phyloP scores from a whole-genome alignment of 2,329 filamentous ascomycete genomes.

The Fusarium concolor region DNA sequence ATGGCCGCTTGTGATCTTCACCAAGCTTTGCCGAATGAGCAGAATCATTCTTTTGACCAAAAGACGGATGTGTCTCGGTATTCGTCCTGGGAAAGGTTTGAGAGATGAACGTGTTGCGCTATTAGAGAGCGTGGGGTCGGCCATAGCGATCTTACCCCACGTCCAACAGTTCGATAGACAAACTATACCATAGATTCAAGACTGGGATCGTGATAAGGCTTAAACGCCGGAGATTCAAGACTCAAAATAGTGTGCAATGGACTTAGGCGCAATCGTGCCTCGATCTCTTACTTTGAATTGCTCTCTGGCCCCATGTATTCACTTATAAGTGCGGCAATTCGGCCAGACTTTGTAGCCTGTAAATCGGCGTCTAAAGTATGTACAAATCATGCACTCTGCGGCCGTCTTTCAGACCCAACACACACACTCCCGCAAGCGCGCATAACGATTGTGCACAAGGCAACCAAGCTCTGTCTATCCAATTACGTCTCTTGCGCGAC shows the following conservation, averaged over 20 bases:
- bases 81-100: slow-evolving; percentile 23
- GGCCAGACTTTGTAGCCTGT: background rate
- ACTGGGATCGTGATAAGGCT: background rate
- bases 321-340: slow-evolving; percentile 1
- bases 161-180: slow-evolving; percentile 16
- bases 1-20: background rate
- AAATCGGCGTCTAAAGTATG: slow-evolving; percentile 15
- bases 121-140: slow-evolving; percentile 23
- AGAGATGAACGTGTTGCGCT: slow-evolving; percentile 5
- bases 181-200: background rate
- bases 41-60: slow-evolving; percentile 10
- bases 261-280: background rate
- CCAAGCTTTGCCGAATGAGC: background rate
- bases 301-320: background rate
- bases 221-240: background rate
- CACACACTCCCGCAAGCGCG: slow-evolving; percentile 15
- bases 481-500: slow-evolving; percentile 32
- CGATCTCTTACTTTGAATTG: background rate
- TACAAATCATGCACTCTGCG: slow-evolving; percentile 19
- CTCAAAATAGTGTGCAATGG: background rate
- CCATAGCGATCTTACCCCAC: slow-evolving; percentile 21
- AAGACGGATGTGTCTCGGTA: slow-evolving; percentile 9
- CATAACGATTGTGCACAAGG: slow-evolving; percentile 25
- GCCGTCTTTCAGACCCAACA: slow-evolving; percentile 7
- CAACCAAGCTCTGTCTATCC: slow-evolving; percentile 25